Evolutionary conservation across 768 basidiomycete genomes (phyloP), one percentile per base, ranked within the genome.

Genomic region (Plicaturopsis crispa): DNA sequence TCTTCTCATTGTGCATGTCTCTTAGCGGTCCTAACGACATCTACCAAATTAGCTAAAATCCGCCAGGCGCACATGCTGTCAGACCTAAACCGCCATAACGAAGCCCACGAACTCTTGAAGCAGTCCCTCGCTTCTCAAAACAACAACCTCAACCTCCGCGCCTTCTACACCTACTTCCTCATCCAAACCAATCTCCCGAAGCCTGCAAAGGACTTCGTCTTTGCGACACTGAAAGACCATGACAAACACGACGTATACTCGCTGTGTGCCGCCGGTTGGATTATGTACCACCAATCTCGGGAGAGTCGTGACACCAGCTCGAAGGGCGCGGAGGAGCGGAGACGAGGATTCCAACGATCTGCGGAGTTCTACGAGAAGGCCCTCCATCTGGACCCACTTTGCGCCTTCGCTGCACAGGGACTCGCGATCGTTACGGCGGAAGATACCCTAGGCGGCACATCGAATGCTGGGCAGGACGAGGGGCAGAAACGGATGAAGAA

Each of bases 321-420:
- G 2, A 69, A 73, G 31, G 72, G 65, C 34, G 24, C 51, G 5
- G 59, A 69, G 17, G 90, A 93, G 39, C 80, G 91, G 20, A 72
- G 75, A 42, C 75, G 76, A 26, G 76, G 79, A 12, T 97, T 89
- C 63, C 72, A 78, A 40, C 70, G 90, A 7, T 74, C 84, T 3
- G 89, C 89, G 1, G 92, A 96, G 57, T 88, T 89, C 46, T 98
- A 87, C 52, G 88, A 93, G 54, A 91, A 90, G 55, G 94, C 93
- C 0, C 61, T 99, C 23, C 75, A 77, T 34, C 50, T 90, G 4
- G 91, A 97, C 53, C 80, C 88, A 0, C 64, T 73, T 19, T 96
- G 91, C 58, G 90, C 90, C 2, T 79, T 91, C 43, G 96, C 93
- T 3, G 96, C 94, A 4, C 91, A 96, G 55, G 94, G 94, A 2